Percentiles rank a stretch among this genome's conserved stretches.
These are phyloP conservation scores for Syzygium aromaticum DNA, from an alignment of 345 rosid genomes.

Conservation along the genomic window DNA sequence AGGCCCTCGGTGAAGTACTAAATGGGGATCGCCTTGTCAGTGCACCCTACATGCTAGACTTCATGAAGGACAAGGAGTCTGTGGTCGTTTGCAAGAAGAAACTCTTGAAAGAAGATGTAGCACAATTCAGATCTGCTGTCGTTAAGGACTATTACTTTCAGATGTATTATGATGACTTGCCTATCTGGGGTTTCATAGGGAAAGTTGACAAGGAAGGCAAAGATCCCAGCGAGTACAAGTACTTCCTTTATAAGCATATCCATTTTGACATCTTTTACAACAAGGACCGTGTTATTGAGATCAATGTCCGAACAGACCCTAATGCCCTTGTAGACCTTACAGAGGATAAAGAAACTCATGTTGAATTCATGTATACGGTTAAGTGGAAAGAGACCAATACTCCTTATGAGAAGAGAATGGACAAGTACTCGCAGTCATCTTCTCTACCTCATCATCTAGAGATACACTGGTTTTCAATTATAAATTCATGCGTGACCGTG, in stretches of 20 bases:
- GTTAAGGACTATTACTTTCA: constrained; percentile 45
- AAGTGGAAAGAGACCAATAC: constrained; percentile 50
- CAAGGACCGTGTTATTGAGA: constrained; percentile 42
- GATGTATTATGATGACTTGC: constrained; percentile 53
- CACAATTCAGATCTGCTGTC: constrained; percentile 23
- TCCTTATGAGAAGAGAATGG: constrained; percentile 50
- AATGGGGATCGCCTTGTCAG: constrained; percentile 49
- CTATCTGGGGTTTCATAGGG: constrained; percentile 50
- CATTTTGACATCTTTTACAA: constrained; percentile 38
- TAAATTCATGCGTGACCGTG: constrained; percentile 50
- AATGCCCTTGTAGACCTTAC: constrained; percentile 33
- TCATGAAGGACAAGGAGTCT: constrained; percentile 29
- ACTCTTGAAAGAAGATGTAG: constrained; percentile 33
- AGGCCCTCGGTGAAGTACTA: constrained; percentile 51
- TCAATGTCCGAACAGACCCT: constrained; percentile 28
- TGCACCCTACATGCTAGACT: constrained; percentile 40
- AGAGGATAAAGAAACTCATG: constrained; percentile 36
- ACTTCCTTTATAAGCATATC: constrained; percentile 35
- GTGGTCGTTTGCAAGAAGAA: constrained; percentile 23
- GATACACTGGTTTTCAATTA: constrained; percentile 54
- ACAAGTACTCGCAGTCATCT: constrained; percentile 40
- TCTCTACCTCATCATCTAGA: constrained; percentile 49
- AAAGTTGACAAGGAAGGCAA: constrained; percentile 38
- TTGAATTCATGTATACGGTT: constrained; percentile 38
- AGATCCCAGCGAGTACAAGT: constrained; percentile 39